Conservation (phyloP, 1,284 basidiomycete genomes). For the Golubevia sp. region DNA sequence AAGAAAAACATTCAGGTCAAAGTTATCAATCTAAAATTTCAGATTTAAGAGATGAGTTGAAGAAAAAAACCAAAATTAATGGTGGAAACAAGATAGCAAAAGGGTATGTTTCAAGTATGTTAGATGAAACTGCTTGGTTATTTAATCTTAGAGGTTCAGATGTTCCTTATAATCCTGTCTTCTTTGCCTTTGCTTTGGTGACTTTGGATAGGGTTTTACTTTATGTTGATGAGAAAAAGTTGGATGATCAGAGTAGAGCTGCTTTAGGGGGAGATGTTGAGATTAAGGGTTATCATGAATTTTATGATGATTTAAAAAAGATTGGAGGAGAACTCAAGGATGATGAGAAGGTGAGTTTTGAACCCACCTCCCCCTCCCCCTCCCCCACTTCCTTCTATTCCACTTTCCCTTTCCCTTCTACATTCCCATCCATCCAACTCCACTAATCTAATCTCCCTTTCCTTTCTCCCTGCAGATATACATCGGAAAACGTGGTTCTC, state of each 20-base stretch:
- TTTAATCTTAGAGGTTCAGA: slow-evolving; percentile 92
- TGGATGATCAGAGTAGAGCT: slow-evolving; percentile 68
- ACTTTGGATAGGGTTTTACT: slow-evolving; percentile 72
- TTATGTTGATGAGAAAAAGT: slow-evolving; percentile 74
- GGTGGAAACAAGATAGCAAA: slow-evolving; percentile 10
- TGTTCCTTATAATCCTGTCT: slow-evolving; percentile 89
- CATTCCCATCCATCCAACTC: too few relatives aligned
- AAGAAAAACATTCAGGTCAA: slow-evolving; percentile 71
- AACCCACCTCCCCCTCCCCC: too few relatives aligned
- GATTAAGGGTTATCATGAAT: slow-evolving; percentile 70
- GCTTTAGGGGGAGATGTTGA: slow-evolving; percentile 70
- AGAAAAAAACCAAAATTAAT: slow-evolving; percentile 16
- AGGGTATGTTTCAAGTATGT: slow-evolving; percentile 55
- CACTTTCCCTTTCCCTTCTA: too few relatives aligned
- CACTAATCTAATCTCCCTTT: too few relatives aligned
- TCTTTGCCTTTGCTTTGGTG: slow-evolving; percentile 88
- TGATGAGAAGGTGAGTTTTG: slow-evolving; percentile 14
- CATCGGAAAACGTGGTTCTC: slow-evolving; percentile 47
- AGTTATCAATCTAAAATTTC: slow-evolving; percentile 33
- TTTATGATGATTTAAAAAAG: slow-evolving; percentile 46
- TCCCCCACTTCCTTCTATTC: too few relatives aligned
- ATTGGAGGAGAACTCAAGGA: slow-evolving; percentile 22
- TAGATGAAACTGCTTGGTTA: slow-evolving; percentile 68
- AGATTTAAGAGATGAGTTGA: slow-evolving; percentile 43
- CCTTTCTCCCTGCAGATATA: slow-evolving; percentile 17